Evolutionary conservation across 805 yeast genomes (phyloP), one percentile per base, ranked within the genome.

Genomic region (Candida boleticola): DNA sequence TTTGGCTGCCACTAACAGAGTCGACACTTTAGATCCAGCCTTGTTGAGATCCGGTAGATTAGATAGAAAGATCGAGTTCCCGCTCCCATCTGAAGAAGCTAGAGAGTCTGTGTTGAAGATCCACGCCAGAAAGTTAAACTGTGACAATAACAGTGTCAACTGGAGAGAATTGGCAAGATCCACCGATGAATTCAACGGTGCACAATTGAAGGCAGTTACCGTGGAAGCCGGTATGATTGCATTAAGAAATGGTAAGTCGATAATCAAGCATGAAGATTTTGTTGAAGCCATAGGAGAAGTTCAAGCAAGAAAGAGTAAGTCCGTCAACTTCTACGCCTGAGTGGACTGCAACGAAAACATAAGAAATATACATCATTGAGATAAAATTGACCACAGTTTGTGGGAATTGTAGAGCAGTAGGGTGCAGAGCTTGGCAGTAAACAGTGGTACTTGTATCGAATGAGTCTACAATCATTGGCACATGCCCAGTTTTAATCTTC

Each of bases 181-280:
- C 5, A 93, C 99, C 0, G 99, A 93, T 64, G 99, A 93, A 68
- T 93, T 93, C 66, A 93, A 93, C 60, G 99, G 99, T 61, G 99
- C 99, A 1, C 99, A 93, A 68, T 75, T 93, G 62, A 93, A 93
- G 71, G 99, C 99, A 1, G 99, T 93, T 33, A 90, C 97, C 5
- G 99, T 93, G 18, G 99, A 93, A 66, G 99, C 99, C 5, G 99
- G 99, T 60, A 93, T 93, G 99, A 93, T 93, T 68, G 99, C 99
- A 1, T 75, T 93, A 60, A 82, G 99, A 70, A 89, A 88, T 55
- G 97, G 96, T 14, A 96, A 93, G 67, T 79, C 85, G 33, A 77
- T 83, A 52, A 90, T 93, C 42, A 86, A 88, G 54, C 99, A 93
- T 64, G 99, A 93, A 68, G 99, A 93, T 68, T 93, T 92, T 60